Percentiles rank a stretch among this genome's conserved stretches.
Evolutionary conservation across 805 yeast species (phyloP).

Genomic region (Pichia insulana): DNA sequence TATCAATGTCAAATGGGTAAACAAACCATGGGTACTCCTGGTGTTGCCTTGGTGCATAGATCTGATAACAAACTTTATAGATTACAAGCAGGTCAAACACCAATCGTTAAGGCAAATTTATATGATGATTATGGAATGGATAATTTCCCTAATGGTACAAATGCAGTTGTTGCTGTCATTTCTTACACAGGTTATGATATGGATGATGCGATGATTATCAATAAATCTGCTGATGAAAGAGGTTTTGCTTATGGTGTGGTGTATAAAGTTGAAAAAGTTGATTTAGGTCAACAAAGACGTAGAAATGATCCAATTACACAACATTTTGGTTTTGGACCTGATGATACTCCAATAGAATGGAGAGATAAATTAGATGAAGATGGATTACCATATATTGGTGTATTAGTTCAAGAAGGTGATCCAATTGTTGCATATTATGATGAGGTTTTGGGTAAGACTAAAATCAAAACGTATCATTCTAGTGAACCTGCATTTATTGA

Average conservation of each 20-base stretch:
- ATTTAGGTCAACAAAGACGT: slow-evolving; percentile 65
- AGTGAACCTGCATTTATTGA: slow-evolving; percentile 92
- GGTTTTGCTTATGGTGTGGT: slow-evolving; percentile 98
- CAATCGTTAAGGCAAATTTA: slow-evolving; percentile 86
- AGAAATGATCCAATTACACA: slow-evolving; percentile 92
- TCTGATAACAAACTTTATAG: slow-evolving; percentile 92
- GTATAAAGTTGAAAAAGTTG: slow-evolving; percentile 89
- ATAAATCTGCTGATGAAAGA: slow-evolving; percentile 94
- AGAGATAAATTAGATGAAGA: slow-evolving; percentile 79
- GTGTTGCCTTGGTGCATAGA: slow-evolving; percentile 86
- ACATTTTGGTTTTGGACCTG: slow-evolving; percentile 90
- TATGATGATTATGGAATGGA: slow-evolving; percentile 98
- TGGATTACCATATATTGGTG: slow-evolving; percentile 88
- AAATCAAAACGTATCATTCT: slow-evolving; percentile 86
- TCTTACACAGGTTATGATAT: slow-evolving; percentile 99
- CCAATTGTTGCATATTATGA: slow-evolving; percentile 91
- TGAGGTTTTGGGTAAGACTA: slow-evolving; percentile 84
- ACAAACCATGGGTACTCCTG: slow-evolving; percentile 99
- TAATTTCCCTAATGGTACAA: slow-evolving; percentile 95
- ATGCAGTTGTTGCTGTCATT: slow-evolving; percentile 97
- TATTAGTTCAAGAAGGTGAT: slow-evolving; percentile 86
- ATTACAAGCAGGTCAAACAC: slow-evolving; percentile 93
- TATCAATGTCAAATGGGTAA: slow-evolving; percentile 99
- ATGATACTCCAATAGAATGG: slow-evolving; percentile 91
- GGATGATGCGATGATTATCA: slow-evolving; percentile 99